These are phyloP conservation scores for Rhexocercosporidium sp. DNA, from an alignment of 2,329 filamentous ascomycete genomes.

Conservation along the genomic window DNA sequence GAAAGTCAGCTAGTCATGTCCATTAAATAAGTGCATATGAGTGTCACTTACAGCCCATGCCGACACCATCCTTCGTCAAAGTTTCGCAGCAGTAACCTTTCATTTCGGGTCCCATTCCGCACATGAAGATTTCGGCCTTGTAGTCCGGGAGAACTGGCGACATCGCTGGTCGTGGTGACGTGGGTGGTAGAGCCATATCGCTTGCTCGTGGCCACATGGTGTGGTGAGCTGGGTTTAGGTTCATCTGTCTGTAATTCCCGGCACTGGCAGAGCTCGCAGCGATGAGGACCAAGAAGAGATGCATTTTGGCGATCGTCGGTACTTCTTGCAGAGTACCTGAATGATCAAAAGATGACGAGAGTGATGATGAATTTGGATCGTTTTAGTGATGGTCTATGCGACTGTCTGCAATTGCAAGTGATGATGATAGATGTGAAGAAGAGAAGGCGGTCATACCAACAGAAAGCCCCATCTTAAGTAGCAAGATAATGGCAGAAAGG, in stretches of 20 bases:
- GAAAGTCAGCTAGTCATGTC: not conserved
- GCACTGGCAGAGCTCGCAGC: not conserved
- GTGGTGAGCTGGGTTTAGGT: not conserved
- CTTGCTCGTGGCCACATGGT: not conserved
- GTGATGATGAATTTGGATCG: not conserved
- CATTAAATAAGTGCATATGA: not conserved
- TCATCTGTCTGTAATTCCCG: not conserved
- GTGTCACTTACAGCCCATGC: not conserved
- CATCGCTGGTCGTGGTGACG: not conserved
- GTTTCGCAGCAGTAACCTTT: constrained; percentile 3
- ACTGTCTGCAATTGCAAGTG: not conserved
- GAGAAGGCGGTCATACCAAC: not conserved
- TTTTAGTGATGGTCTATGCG: not conserved
- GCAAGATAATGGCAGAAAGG: too few species aligned
- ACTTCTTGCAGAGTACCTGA: not conserved
- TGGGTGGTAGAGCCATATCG: not conserved
- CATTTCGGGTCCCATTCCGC: not conserved
- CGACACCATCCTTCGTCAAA: constrained; percentile 1
- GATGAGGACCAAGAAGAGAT: not conserved
- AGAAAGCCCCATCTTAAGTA: not conserved
- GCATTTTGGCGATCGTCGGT: not conserved
- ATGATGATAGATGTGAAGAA: not conserved
- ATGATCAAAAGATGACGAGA: not conserved
- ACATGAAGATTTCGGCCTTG: constrained; percentile 8
- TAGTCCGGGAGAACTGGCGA: not conserved